A percentile compares a stretch with the other conserved stretches of the same genome.
phyloP scores from a whole-genome alignment of 2,329 filamentous ascomycete genomes.

The Aureobasidium namibiae region DNA sequence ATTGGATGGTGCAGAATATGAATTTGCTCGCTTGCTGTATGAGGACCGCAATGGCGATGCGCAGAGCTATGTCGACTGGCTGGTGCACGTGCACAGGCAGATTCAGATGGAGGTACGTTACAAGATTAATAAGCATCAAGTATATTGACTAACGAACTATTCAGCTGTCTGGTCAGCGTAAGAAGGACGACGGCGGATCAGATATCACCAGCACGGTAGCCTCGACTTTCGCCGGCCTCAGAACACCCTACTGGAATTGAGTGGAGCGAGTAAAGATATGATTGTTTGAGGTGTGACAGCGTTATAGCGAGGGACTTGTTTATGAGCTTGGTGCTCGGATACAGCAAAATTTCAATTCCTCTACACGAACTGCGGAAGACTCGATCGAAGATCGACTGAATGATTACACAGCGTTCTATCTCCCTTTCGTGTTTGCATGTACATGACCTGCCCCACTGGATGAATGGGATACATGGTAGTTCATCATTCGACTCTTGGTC shows the following conservation, averaged over 20 bases:
- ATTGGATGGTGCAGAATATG: slow-evolving; percentile 89
- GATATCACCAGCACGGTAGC: slow-evolving; percentile 19
- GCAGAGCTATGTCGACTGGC: slow-evolving; percentile 96
- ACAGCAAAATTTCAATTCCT: too few species aligned
- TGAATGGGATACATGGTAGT: too few species aligned
- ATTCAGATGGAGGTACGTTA: slow-evolving; percentile 69
- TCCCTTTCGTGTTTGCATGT: too few species aligned
- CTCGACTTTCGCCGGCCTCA: slow-evolving; percentile 30
- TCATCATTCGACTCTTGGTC: too few species aligned
- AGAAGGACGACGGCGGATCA: slow-evolving; percentile 49
- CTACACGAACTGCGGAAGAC: too few species aligned
- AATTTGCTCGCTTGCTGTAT: slow-evolving; percentile 83
- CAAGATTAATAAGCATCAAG: neutral
- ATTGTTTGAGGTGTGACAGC: slow-evolving; percentile 7
- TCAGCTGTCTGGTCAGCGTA: slow-evolving; percentile 57
- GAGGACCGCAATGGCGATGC: slow-evolving; percentile 98
- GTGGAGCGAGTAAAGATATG: neutral
- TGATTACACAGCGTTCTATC: too few species aligned
- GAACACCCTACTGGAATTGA: slow-evolving; percentile 19
- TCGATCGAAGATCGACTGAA: too few species aligned
- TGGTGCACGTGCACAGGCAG: slow-evolving; percentile 87
- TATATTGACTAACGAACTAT: neutral
- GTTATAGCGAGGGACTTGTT: slow-evolving; percentile 10
- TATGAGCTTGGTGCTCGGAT: neutral
- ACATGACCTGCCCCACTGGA: too few species aligned